Base-by-base conservation (phyloP, 2,329 filamentous ascomycete species). In the Alternaria incomplexa region DNA sequence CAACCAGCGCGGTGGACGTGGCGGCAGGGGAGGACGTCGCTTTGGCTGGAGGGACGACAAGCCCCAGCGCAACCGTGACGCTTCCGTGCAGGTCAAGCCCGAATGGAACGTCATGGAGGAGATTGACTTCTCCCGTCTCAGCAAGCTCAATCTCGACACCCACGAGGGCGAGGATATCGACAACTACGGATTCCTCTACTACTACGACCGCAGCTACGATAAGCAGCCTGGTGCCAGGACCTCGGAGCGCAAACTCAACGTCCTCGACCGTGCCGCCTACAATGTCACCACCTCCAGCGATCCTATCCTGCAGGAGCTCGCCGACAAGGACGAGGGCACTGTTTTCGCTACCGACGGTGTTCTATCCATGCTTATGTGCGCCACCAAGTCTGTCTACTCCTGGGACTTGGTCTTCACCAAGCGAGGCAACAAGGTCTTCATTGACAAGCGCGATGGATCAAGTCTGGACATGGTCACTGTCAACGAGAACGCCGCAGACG, bases 11-110 rank as follows among this genome's bases (percentile, higher is more conserved):
- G 86, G 87, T 64, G 91, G 87, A 56, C 86, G 90, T 58, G 89
- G 90, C 74, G 89, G 89, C 48, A 85, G 91, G 69, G 90, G 92
- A 64, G 92, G 93, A 55, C 91, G 96, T 71, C 90, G 96, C 73
- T 97, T 97, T 77, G 96, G 96, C 79, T 98, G 96, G 95, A 97
- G 96, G 84, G 96, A 99, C 80, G 96, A 99, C 85, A 98, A 98
- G 89, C 96, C 96, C 64, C 89, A 95, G 81, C 91, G 96, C 77
- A 97, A 97, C 83, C 92, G 96, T 64, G 96, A 99, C 84, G 92
- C 95, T 11, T 97, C 93, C 36, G 93, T 99, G 78, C 95, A 95
- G 84, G 93, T 98, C 82, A 96, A 96, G 83, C 89, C 94, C 22
- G 94, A 97, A 80, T 99, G 96, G 96, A 88, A 89, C 77, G 88